Evolutionary conservation across 495 filamentous ascomycete species (phyloP), one percentile per base, ranked within the genome.

Genomic region (Bacidia rubella): DNA sequence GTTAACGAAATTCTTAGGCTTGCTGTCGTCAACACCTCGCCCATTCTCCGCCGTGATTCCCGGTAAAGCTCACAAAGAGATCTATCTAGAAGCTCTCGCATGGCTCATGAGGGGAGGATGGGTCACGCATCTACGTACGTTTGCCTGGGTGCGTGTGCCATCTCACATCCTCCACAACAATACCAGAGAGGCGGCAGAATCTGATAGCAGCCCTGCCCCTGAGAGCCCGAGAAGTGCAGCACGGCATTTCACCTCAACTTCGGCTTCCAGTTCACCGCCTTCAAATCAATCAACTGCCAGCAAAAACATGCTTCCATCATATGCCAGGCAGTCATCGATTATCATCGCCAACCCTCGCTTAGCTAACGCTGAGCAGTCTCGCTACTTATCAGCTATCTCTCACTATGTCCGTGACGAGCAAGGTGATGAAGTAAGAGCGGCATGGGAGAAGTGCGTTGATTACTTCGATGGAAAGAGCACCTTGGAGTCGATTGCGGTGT

Each of bases 31-130:
- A 2, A 78, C 77, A 2, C 90, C 92, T 11, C 79, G 86, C 45
- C 78, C 84, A 1, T 97, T 87, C 68, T 81, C 82, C 55, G 73
- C 71, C 44, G 81, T 92, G 57, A 89, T 88, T 44, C 93, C 92
- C 5, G 87, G 81, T 62, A 87, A 87, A 62, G 85, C 89, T 58
- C 90, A 96, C 65, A 86, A 90, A 27, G 76, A 80, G 24, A 78
- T 80, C 1, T 98, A 95, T 66, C 80, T 96, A 58, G 73, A 85
- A 12, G 95, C 97, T 61, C 70, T 98, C 4, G 88, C 86, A 11
- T 98, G 90, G 87, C 72, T 97, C 19, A 76, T 97, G 63, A 82
- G 88, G 48, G 84, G 86, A 51, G 87, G 88, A 23, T 95, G 90
- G 83, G 90, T 94, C 0, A 92, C 83, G 1, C 88, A 94, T 64